Percentiles rank a stretch among this genome's conserved stretches.
Evolutionary conservation across 2,329 filamentous ascomycete species (phyloP).

Genomic region (Elsinoe australis): DNA sequence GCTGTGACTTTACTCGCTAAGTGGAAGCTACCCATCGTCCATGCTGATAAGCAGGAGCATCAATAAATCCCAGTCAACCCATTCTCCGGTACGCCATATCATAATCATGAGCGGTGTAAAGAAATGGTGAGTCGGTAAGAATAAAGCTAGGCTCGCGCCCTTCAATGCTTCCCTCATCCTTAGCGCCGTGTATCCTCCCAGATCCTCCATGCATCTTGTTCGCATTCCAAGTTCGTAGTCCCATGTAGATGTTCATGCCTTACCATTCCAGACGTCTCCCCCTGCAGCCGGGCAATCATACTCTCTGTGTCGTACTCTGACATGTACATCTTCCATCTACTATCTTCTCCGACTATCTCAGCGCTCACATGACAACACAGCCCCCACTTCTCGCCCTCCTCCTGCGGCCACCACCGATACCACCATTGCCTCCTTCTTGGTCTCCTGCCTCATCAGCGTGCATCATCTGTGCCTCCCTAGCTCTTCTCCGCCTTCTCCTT

Average conservation of each 20-base stretch:
- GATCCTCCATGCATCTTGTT: not conserved
- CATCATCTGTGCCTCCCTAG: slow-evolving; percentile 70
- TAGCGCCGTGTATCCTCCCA: slow-evolving; percentile 6
- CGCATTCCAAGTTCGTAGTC: not conserved
- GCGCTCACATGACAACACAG: slow-evolving; percentile 44
- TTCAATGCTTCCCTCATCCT: not conserved
- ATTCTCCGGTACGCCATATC: too few species aligned
- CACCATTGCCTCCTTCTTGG: slow-evolving; percentile 21
- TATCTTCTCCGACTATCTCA: too few species aligned
- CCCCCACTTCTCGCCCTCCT: slow-evolving; percentile 43
- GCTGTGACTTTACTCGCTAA: too few species aligned
- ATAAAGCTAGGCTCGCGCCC: not conserved
- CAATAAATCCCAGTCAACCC: too few species aligned
- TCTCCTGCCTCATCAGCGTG: slow-evolving; percentile 65
- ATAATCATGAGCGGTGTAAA: too few species aligned
- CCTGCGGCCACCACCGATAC: slow-evolving; percentile 31
- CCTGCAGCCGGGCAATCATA: slow-evolving; percentile 3
- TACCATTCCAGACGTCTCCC: too few species aligned
- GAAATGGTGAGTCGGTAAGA: too few species aligned
- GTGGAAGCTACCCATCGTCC: too few species aligned
- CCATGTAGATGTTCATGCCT: not conserved
- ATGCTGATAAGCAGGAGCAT: too few species aligned
- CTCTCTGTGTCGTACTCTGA: too few species aligned
- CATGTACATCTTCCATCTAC: too few species aligned
- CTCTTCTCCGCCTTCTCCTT: slow-evolving; percentile 64